Base-by-base conservation (phyloP, 2,329 filamentous ascomycete genomes). In the Calonectria honghensis region DNA sequence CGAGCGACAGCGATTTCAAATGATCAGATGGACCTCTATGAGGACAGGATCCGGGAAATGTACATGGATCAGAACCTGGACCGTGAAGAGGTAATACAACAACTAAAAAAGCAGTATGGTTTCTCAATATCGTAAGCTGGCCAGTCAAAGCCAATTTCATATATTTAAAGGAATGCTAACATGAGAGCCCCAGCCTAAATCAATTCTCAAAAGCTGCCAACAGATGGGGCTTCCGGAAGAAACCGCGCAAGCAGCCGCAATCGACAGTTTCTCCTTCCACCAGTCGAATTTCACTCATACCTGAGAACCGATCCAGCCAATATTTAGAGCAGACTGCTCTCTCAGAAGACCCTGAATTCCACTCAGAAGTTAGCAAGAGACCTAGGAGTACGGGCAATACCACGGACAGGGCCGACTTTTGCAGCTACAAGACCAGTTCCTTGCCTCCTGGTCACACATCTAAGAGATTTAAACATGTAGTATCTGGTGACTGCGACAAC, bases 161-260 rank as follows among this genome's bases (percentile, higher is more conserved):
- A 13, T 13, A 16, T 9, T 35, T 14, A 20, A 16, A 10, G 3
- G 4, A 13, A 32, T 45, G 4, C 54, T 70, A 14, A 52, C 45
- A 37, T 37, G 20, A n/a, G 2, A n/a, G 41, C 20, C 37, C 9
- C 1, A 70, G 68, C 1, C 54, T 11, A 13, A 57, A 70, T 20
- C 68, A 70, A 41, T 63, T 70, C 14, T 63, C 68, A 27, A 70
- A 52, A 27, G 68, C 68, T 18, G 64, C 41, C 6, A 63, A 41
- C 2, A 45, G 68, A 31, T 70, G 68, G 68, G 57, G 57, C 24
- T 70, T 70, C 11, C 31, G 39, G 9, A 70, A 70, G 32, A 57
- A 70, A 29, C 13, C 45, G 5, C 68, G 68, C 68, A 31, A 32
- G 6, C 32, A 29, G 32, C 10, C 7, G 24, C 18, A 51, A 10